Evolutionary conservation across 192 early-diverging fungal species (phyloP).

Genomic region (Coemansia reversa): DNA sequence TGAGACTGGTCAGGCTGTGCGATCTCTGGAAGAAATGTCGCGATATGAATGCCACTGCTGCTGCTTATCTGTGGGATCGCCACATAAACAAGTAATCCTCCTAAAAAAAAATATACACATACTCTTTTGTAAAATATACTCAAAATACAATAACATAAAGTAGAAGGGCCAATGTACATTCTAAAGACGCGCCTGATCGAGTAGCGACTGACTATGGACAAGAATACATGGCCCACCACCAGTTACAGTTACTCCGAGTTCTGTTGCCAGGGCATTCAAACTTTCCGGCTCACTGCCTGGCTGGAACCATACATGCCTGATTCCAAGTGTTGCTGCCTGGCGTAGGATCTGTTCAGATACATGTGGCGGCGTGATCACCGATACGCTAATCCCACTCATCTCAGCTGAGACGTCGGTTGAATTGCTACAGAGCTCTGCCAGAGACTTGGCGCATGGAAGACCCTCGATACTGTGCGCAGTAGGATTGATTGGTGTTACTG

Average conservation of each 20-base stretch:
- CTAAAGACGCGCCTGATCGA: slow-evolving; percentile 16
- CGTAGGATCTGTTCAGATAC: slow-evolving; percentile 16
- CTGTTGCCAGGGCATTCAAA: slow-evolving; percentile 9
- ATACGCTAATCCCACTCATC: slow-evolving; percentile 14
- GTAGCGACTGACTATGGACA: slow-evolving; percentile 7
- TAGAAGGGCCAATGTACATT: neutral
- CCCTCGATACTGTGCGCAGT: slow-evolving; percentile 18
- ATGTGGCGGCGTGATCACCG: slow-evolving; percentile 32
- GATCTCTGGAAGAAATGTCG: slow-evolving; percentile 64
- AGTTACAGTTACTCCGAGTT: slow-evolving; percentile 15
- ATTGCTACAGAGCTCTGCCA: slow-evolving; percentile 8
- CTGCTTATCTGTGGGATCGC: slow-evolving; percentile 60
- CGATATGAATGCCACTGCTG: slow-evolving; percentile 72
- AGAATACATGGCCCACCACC: slow-evolving; percentile 35
- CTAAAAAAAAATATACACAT: neutral
- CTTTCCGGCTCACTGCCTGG: slow-evolving; percentile 36
- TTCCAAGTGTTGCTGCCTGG: slow-evolving; percentile 15
- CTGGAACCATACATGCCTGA: slow-evolving; percentile 39
- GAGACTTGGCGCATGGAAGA: slow-evolving; percentile 13
- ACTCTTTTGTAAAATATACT: no score
- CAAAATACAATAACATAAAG: neutral
- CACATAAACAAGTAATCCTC: neutral
- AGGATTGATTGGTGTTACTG: slow-evolving; percentile 28
- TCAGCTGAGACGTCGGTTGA: neutral
- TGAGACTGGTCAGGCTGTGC: slow-evolving; percentile 63